A percentile compares a stretch with the other conserved stretches of the same genome.
These are phyloP conservation scores for Cymbopogon flexuosus DNA, from an alignment of 202 grass and related monocot genomes.

Conservation along the genomic window DNA sequence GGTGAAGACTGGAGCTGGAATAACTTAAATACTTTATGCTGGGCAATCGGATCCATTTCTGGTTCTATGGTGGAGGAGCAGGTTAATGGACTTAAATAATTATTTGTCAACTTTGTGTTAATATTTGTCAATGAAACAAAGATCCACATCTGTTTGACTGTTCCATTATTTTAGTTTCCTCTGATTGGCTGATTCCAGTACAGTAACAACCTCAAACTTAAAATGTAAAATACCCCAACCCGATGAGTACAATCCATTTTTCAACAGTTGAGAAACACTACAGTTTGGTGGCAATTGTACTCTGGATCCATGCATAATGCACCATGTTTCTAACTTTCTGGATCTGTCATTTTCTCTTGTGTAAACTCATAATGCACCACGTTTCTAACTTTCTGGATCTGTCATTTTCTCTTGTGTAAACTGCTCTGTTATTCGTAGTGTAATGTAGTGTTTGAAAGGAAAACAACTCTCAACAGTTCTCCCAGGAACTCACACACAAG, in stretches of 20 bases:
- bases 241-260: neutral
- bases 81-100: constrained; percentile 31
- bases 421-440: neutral
- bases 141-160: neutral
- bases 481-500: neutral
- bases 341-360: no score
- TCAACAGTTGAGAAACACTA: neutral
- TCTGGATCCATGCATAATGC: neutral
- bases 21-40: constrained; percentile 91
- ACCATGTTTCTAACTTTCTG: neutral
- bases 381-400: neutral
- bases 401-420: neutral
- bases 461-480: neutral
- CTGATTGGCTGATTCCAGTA: neutral
- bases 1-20: constrained; percentile 98
- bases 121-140: neutral
- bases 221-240: neutral
- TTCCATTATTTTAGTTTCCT: neutral
- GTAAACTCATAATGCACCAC: neutral
- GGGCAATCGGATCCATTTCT: constrained; percentile 97
- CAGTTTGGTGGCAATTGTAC: neutral
- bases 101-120: neutral
- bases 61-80: constrained; percentile 98
- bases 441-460: neutral
- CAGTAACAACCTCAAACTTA: neutral